Percentiles rank a stretch among this genome's conserved stretches.
These are phyloP conservation scores for Bipolaris zeicola DNA, from an alignment of 2,329 filamentous ascomycete species.

Conservation along the genomic window DNA sequence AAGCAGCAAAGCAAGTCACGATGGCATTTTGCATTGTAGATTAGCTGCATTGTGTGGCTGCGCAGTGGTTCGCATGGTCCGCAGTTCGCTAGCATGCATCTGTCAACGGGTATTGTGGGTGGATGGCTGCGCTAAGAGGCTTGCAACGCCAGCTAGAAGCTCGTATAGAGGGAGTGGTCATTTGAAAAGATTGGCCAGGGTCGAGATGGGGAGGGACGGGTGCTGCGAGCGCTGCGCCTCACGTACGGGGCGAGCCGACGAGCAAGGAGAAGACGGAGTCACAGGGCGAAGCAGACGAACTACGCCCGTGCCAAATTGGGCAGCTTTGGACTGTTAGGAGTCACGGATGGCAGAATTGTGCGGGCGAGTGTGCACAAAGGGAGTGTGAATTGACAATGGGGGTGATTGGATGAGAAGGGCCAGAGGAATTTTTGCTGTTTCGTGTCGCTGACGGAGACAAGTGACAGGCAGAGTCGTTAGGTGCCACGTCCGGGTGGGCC, in stretches of 20 bases:
- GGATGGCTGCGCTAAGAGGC: constrained; percentile 36
- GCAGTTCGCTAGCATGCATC: constrained; percentile 25
- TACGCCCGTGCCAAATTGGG: constrained; percentile 6
- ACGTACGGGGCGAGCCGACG: constrained; percentile 29
- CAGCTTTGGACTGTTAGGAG: constrained; percentile 14
- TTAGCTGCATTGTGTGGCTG: constrained; percentile 25
- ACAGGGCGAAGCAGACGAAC: constrained; percentile 17
- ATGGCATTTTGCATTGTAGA: background rate
- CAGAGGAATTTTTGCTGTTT: background rate
- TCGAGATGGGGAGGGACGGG: constrained; percentile 11
- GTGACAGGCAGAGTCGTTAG: constrained; percentile 6
- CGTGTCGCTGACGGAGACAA: background rate
- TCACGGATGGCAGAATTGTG: constrained; percentile 17
- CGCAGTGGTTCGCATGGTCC: constrained; percentile 7
- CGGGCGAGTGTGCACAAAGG: constrained; percentile 1
- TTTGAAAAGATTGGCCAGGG: constrained; percentile 16
- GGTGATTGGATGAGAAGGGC: background rate
- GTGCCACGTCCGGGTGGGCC: constrained; percentile 29
- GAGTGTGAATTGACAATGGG: background rate
- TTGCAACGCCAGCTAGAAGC: background rate
- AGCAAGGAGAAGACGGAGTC: constrained; percentile 25
- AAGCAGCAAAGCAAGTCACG: background rate
- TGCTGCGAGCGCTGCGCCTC: constrained; percentile 11
- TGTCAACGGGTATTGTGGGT: constrained; percentile 30
- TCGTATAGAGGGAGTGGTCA: constrained; percentile 4